Percentiles rank a stretch among this genome's conserved stretches.
Conservation (phyloP, 176 grass and related monocot species). For the Cenchrus fungigraminus region DNA sequence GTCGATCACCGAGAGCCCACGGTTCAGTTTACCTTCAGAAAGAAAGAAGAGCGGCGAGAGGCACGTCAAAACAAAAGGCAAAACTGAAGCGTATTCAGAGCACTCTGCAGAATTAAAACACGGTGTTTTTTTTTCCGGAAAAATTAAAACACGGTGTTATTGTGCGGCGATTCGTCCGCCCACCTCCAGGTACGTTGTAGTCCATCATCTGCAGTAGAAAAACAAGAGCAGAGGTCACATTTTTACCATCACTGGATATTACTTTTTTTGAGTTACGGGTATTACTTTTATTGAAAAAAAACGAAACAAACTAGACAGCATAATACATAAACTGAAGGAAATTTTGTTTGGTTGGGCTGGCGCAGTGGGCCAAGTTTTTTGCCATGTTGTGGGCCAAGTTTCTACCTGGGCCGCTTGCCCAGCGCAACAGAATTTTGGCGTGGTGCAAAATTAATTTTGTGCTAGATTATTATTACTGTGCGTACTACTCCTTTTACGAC, state of each 20-base stretch:
- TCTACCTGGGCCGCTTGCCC: too few species aligned
- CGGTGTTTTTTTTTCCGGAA: too few species aligned
- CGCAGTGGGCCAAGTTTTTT: background rate
- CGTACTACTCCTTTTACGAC: too few species aligned
- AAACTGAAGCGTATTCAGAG: background rate
- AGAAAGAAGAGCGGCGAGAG: background rate
- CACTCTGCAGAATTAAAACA: background rate
- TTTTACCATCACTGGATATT: too few species aligned
- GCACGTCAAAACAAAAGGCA: background rate
- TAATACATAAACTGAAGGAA: background rate
- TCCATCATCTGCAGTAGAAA: conserved; percentile 43
- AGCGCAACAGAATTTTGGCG: background rate
- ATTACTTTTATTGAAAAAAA: background rate
- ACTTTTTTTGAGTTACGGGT: too few species aligned
- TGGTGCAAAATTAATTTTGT: background rate
- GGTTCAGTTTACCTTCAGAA: conserved; percentile 55
- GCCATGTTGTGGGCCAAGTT: background rate
- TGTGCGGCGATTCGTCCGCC: background rate
- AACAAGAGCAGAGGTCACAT: background rate
- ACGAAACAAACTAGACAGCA: too few species aligned
- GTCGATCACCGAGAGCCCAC: conserved; percentile 57
- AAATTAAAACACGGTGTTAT: background rate
- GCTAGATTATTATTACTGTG: background rate
- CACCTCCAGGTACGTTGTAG: conserved; percentile 58
- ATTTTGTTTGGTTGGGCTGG: background rate